Percentiles rank a stretch among this genome's conserved stretches.
These are phyloP conservation scores for Prunus mume DNA, from an alignment of 306 rosid species.

Conservation along the genomic window DNA sequence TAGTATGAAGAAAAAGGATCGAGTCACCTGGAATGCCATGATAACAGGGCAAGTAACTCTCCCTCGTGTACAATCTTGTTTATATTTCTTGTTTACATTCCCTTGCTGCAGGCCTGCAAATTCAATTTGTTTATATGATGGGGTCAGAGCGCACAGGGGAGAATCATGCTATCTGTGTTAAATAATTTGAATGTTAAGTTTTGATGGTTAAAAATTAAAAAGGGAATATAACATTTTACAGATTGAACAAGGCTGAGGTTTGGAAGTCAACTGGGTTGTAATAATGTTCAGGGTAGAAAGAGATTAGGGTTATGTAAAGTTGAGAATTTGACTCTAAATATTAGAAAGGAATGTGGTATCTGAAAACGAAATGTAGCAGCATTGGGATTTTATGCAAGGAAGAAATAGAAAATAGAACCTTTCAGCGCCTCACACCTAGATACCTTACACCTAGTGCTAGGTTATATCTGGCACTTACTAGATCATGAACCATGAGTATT, in stretches of 20 bases:
- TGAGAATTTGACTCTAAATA: background rate
- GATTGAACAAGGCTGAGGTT: background rate
- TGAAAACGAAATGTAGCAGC: background rate
- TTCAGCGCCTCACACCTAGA: background rate
- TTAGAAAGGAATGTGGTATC: background rate
- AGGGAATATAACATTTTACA: background rate
- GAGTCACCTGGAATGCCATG: slow-evolving; percentile 82
- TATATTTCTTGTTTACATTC: background rate
- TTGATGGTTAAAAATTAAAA: background rate
- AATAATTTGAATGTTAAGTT: background rate
- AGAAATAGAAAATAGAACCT: background rate
- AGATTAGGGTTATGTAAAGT: background rate
- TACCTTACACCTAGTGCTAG: background rate
- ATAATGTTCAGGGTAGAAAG: background rate
- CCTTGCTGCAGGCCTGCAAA: background rate
- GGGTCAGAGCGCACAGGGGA: background rate
- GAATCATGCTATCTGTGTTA: no score
- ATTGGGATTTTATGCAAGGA: background rate
- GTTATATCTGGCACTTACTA: background rate
- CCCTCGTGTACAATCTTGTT: background rate
- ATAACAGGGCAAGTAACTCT: slow-evolving; percentile 64
- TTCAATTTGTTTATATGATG: background rate
- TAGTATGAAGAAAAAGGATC: slow-evolving; percentile 51
- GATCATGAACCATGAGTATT: background rate
- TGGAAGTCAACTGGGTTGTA: background rate